Evolutionary conservation across 2,329 filamentous ascomycete genomes (phyloP).

Genomic region (Aureobasidium melanogenum): DNA sequence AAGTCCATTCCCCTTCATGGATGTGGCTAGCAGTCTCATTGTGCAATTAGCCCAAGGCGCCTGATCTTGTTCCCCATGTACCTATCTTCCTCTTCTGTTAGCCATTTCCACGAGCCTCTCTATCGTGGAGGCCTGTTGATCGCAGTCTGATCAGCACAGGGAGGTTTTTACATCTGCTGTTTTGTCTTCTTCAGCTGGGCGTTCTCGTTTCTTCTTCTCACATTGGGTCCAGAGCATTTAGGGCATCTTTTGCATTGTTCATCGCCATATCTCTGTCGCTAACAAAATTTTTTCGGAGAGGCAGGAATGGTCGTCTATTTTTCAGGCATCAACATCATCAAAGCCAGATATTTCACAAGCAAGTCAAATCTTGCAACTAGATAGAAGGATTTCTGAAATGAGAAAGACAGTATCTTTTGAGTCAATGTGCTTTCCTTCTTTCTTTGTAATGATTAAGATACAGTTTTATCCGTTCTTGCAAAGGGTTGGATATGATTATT

Average conservation of each 20-base stretch:
- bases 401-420: not conserved
- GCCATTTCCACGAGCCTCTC: not conserved
- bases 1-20: conserved; percentile 90
- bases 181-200: not conserved
- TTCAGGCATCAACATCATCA: not conserved
- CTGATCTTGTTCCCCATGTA: conserved; percentile 19
- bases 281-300: not conserved
- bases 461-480: not conserved
- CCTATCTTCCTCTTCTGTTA: not conserved
- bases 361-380: not conserved
- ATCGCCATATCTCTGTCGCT: not conserved
- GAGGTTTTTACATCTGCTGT: not conserved
- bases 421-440: not conserved
- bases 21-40: conserved; percentile 85
- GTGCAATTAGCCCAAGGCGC: conserved; percentile 84
- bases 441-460: not conserved
- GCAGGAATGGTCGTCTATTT: not conserved
- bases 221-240: not conserved
- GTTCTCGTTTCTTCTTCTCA: not conserved
- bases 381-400: not conserved
- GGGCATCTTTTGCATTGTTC: not conserved
- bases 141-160: not conserved
- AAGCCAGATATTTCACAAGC: not conserved
- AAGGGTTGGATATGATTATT: not conserved
- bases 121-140: not conserved